Percentiles rank a stretch among this genome's conserved stretches.
Evolutionary conservation across 2,329 filamentous ascomycete genomes (phyloP).

Genomic region (Xylariaceae sp.): DNA sequence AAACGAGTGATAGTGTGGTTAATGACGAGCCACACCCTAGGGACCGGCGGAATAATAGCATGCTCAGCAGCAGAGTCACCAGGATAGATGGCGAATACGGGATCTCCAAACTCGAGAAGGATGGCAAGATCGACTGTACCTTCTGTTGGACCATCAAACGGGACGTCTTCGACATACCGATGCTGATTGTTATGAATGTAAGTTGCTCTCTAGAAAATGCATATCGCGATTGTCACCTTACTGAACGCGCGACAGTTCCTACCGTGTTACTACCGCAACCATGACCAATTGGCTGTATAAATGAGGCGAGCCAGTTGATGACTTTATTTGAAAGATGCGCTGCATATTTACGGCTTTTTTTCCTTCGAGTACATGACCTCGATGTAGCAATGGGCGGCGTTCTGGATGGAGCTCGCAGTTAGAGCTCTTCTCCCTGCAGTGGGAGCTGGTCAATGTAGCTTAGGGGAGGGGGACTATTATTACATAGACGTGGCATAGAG

Average conservation of each 20-base stretch:
- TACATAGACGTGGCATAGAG: slow-evolving; percentile 29
- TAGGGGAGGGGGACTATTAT: slow-evolving; percentile 22
- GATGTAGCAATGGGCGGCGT: slow-evolving; percentile 39
- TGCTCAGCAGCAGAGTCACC: slow-evolving; percentile 62
- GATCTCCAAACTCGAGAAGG: slow-evolving; percentile 79
- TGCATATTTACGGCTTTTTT: slow-evolving; percentile 11
- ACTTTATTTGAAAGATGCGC: slow-evolving; percentile 9
- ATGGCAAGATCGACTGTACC: slow-evolving; percentile 91
- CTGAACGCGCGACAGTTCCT: slow-evolving; percentile 51
- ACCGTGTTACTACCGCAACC: slow-evolving; percentile 61
- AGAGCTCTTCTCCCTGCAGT: slow-evolving; percentile 30
- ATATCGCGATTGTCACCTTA: not conserved
- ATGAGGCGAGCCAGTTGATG: slow-evolving; percentile 4
- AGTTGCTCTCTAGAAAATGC: slow-evolving; percentile 47
- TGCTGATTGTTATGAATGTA: slow-evolving; percentile 98
- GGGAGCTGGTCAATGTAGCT: slow-evolving; percentile 35
- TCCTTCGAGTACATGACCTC: not conserved
- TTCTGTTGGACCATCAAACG: slow-evolving; percentile 97
- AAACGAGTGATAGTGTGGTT: slow-evolving; percentile 47
- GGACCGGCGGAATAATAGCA: slow-evolving; percentile 47
- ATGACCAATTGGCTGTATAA: slow-evolving; percentile 60
- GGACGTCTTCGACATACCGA: slow-evolving; percentile 97
- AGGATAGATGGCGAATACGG: slow-evolving; percentile 73
- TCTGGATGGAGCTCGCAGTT: slow-evolving; percentile 34
- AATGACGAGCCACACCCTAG: slow-evolving; percentile 50